A percentile compares a stretch with the other conserved stretches of the same genome.
phyloP scores from a whole-genome alignment of 805 yeast genomes.

The Wickerhamomyces silvicola region DNA sequence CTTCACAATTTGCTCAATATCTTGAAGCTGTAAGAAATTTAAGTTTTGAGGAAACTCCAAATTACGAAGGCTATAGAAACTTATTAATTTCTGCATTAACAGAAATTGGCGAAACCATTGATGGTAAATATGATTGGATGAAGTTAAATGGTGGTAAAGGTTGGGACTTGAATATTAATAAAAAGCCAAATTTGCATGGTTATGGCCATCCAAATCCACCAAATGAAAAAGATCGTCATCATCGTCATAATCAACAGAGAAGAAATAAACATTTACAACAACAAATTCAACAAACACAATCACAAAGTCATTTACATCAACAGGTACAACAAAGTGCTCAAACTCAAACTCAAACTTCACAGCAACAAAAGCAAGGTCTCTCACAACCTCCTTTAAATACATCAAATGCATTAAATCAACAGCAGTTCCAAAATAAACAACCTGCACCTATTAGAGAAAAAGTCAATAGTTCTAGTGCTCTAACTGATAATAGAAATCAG shows the following conservation, averaged over 20 bases:
- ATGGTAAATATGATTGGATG: slow-evolving; percentile 98
- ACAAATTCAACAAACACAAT: slow-evolving; percentile 13
- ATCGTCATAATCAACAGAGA: slow-evolving; percentile 2
- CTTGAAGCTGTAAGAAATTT: slow-evolving; percentile 82
- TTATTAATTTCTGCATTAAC: slow-evolving; percentile 74
- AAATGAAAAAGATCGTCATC: slow-evolving; percentile 8
- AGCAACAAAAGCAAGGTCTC: slow-evolving; percentile 8
- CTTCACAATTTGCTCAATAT: slow-evolving; percentile 90
- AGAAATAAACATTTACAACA: slow-evolving; percentile 4
- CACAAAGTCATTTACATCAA: slow-evolving; percentile 16
- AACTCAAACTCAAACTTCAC: slow-evolving; percentile 22
- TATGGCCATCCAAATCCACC: slow-evolving; percentile 89
- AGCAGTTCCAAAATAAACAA: slow-evolving; percentile 24
- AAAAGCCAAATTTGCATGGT: slow-evolving; percentile 91
- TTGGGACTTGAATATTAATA: slow-evolving; percentile 86
- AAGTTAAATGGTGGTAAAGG: slow-evolving; percentile 91
- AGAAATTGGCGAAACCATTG: slow-evolving; percentile 63
- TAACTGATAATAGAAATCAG: slow-evolving; percentile 13
- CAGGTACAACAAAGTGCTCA: slow-evolving; percentile 20
- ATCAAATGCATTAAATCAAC: slow-evolving; percentile 21
- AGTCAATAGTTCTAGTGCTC: slow-evolving; percentile 16
- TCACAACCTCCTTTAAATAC: slow-evolving; percentile 9
- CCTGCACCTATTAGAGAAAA: slow-evolving; percentile 26
- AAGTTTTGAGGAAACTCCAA: slow-evolving; percentile 91
- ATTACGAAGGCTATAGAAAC: slow-evolving; percentile 78